phyloP scores from a whole-genome alignment of 2,329 filamentous ascomycete species.

The Pyricularia pennisetigena region DNA sequence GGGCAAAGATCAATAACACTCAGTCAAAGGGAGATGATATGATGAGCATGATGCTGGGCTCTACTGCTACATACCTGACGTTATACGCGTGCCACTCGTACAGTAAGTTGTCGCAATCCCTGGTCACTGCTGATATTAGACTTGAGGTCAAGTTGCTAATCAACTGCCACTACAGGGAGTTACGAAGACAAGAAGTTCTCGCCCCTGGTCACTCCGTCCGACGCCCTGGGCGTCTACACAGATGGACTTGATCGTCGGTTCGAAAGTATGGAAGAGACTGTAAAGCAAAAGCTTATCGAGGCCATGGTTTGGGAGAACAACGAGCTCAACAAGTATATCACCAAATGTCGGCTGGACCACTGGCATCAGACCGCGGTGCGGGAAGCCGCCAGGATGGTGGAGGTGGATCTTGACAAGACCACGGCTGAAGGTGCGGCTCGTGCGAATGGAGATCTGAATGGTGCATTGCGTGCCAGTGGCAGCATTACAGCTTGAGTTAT shows the following conservation, averaged over 20 bases:
- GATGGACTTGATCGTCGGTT: slow-evolving; percentile 53
- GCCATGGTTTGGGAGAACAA: slow-evolving; percentile 68
- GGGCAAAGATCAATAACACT: slow-evolving; percentile 70
- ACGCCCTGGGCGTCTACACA: slow-evolving; percentile 49
- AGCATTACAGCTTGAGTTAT: not conserved
- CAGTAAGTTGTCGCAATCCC: not conserved
- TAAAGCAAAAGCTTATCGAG: slow-evolving; percentile 56
- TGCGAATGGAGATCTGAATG: not conserved
- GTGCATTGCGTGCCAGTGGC: not conserved
- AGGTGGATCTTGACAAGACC: slow-evolving; percentile 12
- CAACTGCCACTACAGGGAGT: slow-evolving; percentile 16
- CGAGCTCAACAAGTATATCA: slow-evolving; percentile 52
- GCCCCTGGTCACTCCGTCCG: slow-evolving; percentile 37
- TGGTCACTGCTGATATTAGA: not conserved
- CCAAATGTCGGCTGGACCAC: slow-evolving; percentile 57
- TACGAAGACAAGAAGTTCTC: slow-evolving; percentile 31
- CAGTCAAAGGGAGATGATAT: slow-evolving; percentile 62
- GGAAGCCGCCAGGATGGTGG: slow-evolving; percentile 17
- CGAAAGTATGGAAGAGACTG: slow-evolving; percentile 48
- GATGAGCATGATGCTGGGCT: slow-evolving; percentile 49
- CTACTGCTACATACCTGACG: slow-evolving; percentile 61
- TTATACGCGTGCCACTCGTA: slow-evolving; percentile 33
- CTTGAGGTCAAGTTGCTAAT: slow-evolving; percentile 18
- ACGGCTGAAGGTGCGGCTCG: slow-evolving; percentile 8
- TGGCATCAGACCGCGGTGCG: slow-evolving; percentile 38